phyloP scores from a whole-genome alignment of 129 eudicot genomes.

The Cynara cardunculus region DNA sequence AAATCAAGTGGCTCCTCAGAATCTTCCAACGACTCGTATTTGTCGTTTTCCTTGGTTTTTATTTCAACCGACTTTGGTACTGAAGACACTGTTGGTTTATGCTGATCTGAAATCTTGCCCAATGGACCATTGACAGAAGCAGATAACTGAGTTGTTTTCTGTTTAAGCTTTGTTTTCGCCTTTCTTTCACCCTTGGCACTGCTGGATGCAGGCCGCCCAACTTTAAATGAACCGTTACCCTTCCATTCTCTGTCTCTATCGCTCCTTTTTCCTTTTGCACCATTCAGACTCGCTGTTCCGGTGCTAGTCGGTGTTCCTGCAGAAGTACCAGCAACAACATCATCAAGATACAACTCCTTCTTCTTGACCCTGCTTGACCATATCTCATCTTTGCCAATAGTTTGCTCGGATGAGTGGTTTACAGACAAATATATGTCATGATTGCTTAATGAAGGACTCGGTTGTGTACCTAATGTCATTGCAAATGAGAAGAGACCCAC shows the following conservation, averaged over 20 bases:
- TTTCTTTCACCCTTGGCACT: constrained; percentile 59
- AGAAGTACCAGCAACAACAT: constrained; percentile 44
- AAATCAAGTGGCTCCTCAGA: constrained; percentile 37
- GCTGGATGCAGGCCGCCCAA: constrained; percentile 35
- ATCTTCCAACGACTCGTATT: constrained; percentile 23
- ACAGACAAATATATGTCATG: constrained; percentile 30
- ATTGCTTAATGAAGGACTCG: constrained; percentile 47
- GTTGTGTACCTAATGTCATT: constrained; percentile 37
- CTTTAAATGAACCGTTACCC: constrained; percentile 40
- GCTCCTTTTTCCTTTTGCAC: constrained; percentile 58
- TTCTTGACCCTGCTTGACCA: constrained; percentile 55
- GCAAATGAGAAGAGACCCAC: constrained; percentile 3
- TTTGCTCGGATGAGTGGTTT: constrained; percentile 35
- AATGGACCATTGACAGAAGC: constrained; percentile 46
- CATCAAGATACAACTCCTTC: constrained; percentile 56
- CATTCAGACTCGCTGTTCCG: constrained; percentile 38
- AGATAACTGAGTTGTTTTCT: constrained; percentile 51
- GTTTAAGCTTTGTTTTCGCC: constrained; percentile 53
- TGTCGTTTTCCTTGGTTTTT: constrained; percentile 20
- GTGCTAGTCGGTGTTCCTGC: constrained; percentile 27
- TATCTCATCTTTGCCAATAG: constrained; percentile 38
- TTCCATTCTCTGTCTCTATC: constrained; percentile 65
- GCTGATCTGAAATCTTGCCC: constrained; percentile 40
- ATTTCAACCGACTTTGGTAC: constrained; percentile 27
- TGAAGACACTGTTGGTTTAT: constrained; percentile 33